These are phyloP conservation scores for Pinguiococcus pyrenoidosus DNA, from an alignment of 108 stramenopile species.

Conservation along the genomic window DNA sequence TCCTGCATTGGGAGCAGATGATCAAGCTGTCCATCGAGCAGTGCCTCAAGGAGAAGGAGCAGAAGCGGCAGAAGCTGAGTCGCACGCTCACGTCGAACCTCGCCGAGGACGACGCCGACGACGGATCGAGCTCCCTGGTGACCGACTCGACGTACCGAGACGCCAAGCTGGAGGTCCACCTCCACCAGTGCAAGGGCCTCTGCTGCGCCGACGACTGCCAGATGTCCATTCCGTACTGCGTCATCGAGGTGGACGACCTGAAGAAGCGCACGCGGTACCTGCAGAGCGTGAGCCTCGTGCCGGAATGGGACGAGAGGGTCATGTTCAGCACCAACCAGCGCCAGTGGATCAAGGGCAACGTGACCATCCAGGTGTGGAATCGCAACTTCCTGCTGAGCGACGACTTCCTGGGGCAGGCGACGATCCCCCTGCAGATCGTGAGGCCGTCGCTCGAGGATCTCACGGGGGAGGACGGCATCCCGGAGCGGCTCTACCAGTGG, in stretches of 20 bases:
- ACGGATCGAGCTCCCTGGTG: not conserved
- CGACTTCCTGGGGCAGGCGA: conserved; percentile 17
- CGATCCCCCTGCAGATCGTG: conserved; percentile 1
- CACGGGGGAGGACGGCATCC: too few relatives aligned
- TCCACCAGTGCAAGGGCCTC: conserved; percentile 6
- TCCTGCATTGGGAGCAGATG: too few relatives aligned
- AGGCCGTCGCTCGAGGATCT: too few relatives aligned
- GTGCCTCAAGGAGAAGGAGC: too few relatives aligned
- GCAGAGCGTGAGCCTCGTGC: conserved; percentile 3
- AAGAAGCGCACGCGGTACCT: conserved; percentile 7
- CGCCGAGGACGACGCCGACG: conserved; percentile 7
- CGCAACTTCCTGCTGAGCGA: conserved; percentile 23
- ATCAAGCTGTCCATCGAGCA: too few relatives aligned
- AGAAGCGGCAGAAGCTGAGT: too few relatives aligned
- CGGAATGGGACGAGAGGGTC: conserved; percentile 11
- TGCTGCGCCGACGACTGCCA: conserved; percentile 9
- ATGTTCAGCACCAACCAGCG: conserved; percentile 11
- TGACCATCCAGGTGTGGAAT: conserved; percentile 24
- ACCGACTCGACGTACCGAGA: conserved; percentile 1
- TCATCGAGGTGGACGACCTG: conserved; percentile 17
- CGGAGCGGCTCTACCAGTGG: too few relatives aligned
- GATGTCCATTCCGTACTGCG: conserved; percentile 19
- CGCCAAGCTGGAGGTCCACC: conserved; percentile 1
- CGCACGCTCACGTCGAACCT: too few relatives aligned
- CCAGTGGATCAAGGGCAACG: conserved; percentile 20